These are phyloP conservation scores for Sugiyamaella boreocaroliniensis DNA, from an alignment of 805 yeast species.

Conservation along the genomic window DNA sequence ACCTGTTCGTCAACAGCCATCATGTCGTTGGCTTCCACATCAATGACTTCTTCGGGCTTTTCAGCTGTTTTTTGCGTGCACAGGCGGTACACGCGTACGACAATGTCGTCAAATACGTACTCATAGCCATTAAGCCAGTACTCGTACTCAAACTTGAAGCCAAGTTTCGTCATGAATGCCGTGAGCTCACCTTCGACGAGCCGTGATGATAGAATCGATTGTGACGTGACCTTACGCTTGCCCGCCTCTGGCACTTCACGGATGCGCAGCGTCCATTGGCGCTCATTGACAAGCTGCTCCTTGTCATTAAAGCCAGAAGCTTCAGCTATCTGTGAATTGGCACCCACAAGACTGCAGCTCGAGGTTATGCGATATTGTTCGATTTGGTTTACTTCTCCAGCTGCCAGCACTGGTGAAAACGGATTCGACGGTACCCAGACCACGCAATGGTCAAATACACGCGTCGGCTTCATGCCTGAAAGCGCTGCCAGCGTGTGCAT, in stretches of 20 bases:
- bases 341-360: slow-evolving; percentile 5
- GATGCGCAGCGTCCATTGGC: slow-evolving; percentile 27
- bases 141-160: slow-evolving; percentile 59
- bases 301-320: slow-evolving; percentile 9
- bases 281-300: slow-evolving; percentile 6
- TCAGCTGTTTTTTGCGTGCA: slow-evolving; percentile 23
- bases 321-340: not conserved
- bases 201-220: slow-evolving; percentile 54
- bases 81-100: slow-evolving; percentile 48
- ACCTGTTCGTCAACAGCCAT: slow-evolving; percentile 1
- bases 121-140: slow-evolving; percentile 57
- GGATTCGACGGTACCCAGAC: slow-evolving; percentile 30
- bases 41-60: slow-evolving; percentile 25
- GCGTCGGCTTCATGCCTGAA: slow-evolving; percentile 32
- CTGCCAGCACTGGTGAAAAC: slow-evolving; percentile 25
- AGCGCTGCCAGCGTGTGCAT: slow-evolving; percentile 31
- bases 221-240: slow-evolving; percentile 47
- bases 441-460: slow-evolving; percentile 23
- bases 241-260: slow-evolving; percentile 36
- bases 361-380: slow-evolving; percentile 31
- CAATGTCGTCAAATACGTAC: slow-evolving; percentile 53
- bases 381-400: slow-evolving; percentile 29
- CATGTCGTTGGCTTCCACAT: slow-evolving; percentile 2
- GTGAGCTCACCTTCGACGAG: slow-evolving; percentile 33
- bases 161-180: slow-evolving; percentile 51